Evolutionary conservation across 2,329 filamentous ascomycete species (phyloP), one percentile per base, ranked within the genome.

Genomic region (Orbilia blumenaviensis): DNA sequence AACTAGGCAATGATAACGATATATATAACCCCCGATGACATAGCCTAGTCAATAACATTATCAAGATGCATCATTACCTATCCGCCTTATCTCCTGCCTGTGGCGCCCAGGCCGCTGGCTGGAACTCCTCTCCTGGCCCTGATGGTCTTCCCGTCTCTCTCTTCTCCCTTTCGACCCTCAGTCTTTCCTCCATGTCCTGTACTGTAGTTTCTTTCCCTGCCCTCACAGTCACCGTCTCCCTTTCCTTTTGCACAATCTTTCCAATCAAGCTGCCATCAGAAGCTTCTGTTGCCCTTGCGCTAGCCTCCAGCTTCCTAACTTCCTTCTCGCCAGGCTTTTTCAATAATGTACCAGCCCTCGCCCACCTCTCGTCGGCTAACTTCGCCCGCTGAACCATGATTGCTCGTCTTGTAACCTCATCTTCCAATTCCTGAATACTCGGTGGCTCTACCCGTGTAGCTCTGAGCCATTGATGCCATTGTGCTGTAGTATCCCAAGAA

Each of bases 401-500:
- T 60, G 84, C 83, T 6, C 32, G 42, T 25, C 89, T 85, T 9
- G 81, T 80, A 0, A 88, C 80, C 63, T 91, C 89, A 34, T 81
- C 81, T 5, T 83, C 80, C 81, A 90, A 88, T 81, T 91, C 89
- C 0, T 83, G 82, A 9, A 90, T 81, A 1, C 84, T 86, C 0
- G 89, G 89, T 1, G 89, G 84, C 0, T 85, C 81, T 1, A 80
- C 76, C 18, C 89, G 87, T 50, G 86, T 87, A 81, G 90, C 85
- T 14, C 89, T 87, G 56, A 91, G 84, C 89, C 89, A 91, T 80
- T 90, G 89, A 82, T 90, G 89, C 89, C 89, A 91, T 78, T 86
- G 85, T 9, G 89, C 79, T 79, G 27, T n/a, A 16, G 1, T 8
- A 12, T 9, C 10, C 21, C 10, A 25, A 29, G 46, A 1, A 7